Evolutionary conservation across 1,284 basidiomycete species (phyloP), one percentile per base, ranked within the genome.

Genomic region (Ceratobasidium papillatum): DNA sequence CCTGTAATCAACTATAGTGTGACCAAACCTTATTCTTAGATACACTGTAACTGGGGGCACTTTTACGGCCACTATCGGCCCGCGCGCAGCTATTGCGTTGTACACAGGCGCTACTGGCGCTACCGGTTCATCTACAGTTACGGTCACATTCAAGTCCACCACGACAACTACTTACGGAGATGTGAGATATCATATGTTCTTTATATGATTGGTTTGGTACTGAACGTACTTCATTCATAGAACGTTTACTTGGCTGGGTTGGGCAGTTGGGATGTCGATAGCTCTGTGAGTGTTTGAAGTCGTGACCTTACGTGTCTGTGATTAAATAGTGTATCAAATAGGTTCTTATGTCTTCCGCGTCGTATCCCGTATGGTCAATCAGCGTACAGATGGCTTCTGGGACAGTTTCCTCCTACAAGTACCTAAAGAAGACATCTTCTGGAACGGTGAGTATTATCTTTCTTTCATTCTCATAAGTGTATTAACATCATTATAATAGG

Each of bases 341-440:
- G 89, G 82, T 90, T 76, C 81, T 87, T 0, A 80, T 90, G 7
- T 88, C 87, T 0, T 77, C 88, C 4, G 84, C 84, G 1, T 80
- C 80, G 22, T 89, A 90, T 77, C 88, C 89, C 1, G 81, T 84
- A 0, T 91, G 89, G 89, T 83, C 80, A 2, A 84, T 84, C 5
- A 86, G 86, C 0, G 82, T 89, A 14, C 80, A 80, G 27, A 77
- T 91, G 0, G 87, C 88, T 0, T 82, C 85, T 0, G 83, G 81
- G 65, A 87, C 86, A 0, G 77, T 78, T 0, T 89, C 90, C 79
- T 78, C 87, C 76, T 90, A 87, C 82, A 91, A 90, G 80, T 90
- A 88, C 76, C 87, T 90, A 76, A 81, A 87, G 34, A 88, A 87
- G 79, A 85, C 86, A 76, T 82, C 84, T 1, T 82, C 87, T 76